These are phyloP conservation scores for Aspergillus melleus DNA, from an alignment of 2,329 filamentous ascomycete species.

Conservation along the genomic window DNA sequence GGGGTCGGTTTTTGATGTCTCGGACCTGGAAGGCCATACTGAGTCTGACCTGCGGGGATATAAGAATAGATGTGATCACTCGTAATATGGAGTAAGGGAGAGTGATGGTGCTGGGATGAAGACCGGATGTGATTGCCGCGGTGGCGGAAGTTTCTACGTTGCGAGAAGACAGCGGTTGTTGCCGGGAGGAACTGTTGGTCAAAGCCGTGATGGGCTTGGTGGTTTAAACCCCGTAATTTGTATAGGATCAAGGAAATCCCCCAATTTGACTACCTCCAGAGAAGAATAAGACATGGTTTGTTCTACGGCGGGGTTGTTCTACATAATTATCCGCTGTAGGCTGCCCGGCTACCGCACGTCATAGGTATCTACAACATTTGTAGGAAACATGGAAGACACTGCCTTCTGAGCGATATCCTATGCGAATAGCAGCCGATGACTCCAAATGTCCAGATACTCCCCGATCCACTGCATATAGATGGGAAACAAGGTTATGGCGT, in stretches of 20 bases:
- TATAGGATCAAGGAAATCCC: background rate
- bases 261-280: background rate
- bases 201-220: no score
- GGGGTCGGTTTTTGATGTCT: slow-evolving; percentile 28
- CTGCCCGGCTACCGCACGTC: background rate
- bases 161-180: background rate
- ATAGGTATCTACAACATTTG: no score
- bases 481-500: background rate
- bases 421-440: background rate
- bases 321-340: background rate
- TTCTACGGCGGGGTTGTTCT: background rate
- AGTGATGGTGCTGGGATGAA: background rate
- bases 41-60: background rate
- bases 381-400: no score
- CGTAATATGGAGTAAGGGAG: background rate
- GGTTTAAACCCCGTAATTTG: background rate
- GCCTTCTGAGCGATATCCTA: background rate
- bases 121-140: background rate
- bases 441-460: background rate
- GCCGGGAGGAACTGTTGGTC: background rate
- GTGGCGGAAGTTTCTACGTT: background rate
- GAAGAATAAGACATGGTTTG: background rate
- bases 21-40: slow-evolving; percentile 31
- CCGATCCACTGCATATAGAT: background rate
- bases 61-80: background rate